Base-by-base conservation (phyloP, 306 rosid species). In the Cucurbita maxima region DNA sequence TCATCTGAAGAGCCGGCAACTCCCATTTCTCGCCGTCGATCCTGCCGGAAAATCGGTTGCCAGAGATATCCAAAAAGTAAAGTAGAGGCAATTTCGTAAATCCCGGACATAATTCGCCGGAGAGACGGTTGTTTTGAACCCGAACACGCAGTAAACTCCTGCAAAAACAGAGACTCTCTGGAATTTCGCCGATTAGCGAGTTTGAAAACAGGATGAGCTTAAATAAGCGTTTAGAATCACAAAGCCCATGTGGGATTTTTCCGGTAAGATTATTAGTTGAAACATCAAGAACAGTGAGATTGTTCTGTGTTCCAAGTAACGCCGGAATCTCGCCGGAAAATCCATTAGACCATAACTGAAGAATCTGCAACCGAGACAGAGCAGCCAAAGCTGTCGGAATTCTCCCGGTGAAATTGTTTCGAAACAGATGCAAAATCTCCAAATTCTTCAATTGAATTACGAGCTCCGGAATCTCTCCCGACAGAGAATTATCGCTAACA, bases 161-260 rank as follows among this genome's bases (percentile, higher is more conserved):
- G 81, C 99, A 95, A 43, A 87, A 69, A 59, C 76, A 64, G 82
- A 95, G 52, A 15, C 82, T 76, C 19, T 19, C 44, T 1, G 97
- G 92, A 47, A 95, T 81, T 66, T 55, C 76, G 0, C 99, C 99
- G 18, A 51, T 44, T 6, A 95, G 85, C 40, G 81, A 79, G 66
- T 95, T 95, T 2, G 96, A 86, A 79, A 95, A 95, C 47, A 95
- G 91, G 76, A 95, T 91, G 38, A 95, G 92, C 81, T 95, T 95
- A 80, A 78, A 86, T 13, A 95, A 96, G 57, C 74, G 72, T n/a
- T 89, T 84, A 0, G 88, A 84, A 52, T 67, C 36, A 36, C 99
- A 95, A 52, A 95, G 73, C 2, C 77, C 64, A 8, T 81, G 78
- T 10, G 99, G 99, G 4, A 95, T 84, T 51, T 81, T 77, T 18